These are phyloP conservation scores for Mycena venus DNA, from an alignment of 768 basidiomycete species.

Conservation along the genomic window DNA sequence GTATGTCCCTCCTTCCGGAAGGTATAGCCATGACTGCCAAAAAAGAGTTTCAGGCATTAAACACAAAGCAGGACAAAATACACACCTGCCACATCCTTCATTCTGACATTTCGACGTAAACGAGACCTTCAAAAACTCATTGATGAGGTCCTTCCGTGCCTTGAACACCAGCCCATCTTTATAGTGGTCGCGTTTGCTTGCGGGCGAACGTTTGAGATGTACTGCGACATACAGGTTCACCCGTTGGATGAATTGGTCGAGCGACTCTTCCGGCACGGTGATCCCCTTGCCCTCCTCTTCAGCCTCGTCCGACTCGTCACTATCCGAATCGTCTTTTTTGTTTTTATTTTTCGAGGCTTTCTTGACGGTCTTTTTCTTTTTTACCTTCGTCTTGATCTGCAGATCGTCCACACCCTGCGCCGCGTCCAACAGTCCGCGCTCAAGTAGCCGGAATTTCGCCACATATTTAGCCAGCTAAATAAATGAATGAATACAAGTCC, in stretches of 20 bases:
- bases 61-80: conserved; percentile 28
- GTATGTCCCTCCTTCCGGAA: conserved; percentile 95
- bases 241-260: conserved; percentile 71
- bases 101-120: conserved; percentile 84
- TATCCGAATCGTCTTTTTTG: conserved; percentile 50
- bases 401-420: conserved; percentile 84
- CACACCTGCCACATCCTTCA: conserved; percentile 84
- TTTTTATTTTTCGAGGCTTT: conserved; percentile 38
- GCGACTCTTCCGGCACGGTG: conserved; percentile 67
- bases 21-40: conserved; percentile 78
- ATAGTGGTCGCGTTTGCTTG: conserved; percentile 83
- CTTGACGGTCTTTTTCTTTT: conserved; percentile 38
- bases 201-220: conserved; percentile 60
- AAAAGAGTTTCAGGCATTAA: conserved; percentile 2
- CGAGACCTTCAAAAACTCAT: conserved; percentile 81
- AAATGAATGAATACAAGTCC: not conserved
- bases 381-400: conserved; percentile 54
- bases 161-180: conserved; percentile 93
- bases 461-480: conserved; percentile 83
- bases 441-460: conserved; percentile 89
- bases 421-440: conserved; percentile 88
- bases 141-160: conserved; percentile 84
- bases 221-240: conserved; percentile 76
- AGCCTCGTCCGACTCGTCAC: conserved; percentile 49
- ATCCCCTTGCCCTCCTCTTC: conserved; percentile 58